Conservation (phyloP, 108 stramenopile genomes). For the Skeletonema grethae region DNA sequence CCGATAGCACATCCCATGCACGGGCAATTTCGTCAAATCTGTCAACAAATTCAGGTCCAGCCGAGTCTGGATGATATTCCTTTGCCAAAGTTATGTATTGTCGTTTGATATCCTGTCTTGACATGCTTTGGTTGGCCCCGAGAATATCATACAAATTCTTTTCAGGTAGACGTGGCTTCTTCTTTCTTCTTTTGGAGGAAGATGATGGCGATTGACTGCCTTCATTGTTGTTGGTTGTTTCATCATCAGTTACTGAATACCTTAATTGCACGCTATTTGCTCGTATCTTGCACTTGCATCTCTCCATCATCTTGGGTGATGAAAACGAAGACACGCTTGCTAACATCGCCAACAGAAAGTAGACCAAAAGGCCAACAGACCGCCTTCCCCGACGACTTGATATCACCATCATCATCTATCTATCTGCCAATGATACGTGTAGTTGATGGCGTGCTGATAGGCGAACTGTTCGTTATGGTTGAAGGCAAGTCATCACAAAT, state of each 20-base stretch:
- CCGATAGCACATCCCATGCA: conserved; percentile 70
- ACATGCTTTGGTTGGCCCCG: conserved; percentile 53
- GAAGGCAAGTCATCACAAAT: too few species aligned
- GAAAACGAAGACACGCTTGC: neutral
- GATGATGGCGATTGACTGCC: neutral
- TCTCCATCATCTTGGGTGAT: neutral
- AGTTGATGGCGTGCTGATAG: too few species aligned
- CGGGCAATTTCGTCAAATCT: conserved; percentile 68
- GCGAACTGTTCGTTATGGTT: too few species aligned
- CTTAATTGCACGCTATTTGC: neutral
- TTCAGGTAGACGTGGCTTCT: neutral
- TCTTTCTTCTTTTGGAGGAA: neutral
- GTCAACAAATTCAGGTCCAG: neutral
- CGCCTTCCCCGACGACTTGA: neutral
- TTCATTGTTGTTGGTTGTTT: neutral
- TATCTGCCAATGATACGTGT: neutral
- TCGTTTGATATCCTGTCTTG: conserved; percentile 63
- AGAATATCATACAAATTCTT: conserved; percentile 68
- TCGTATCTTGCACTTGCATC: neutral
- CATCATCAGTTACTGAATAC: neutral
- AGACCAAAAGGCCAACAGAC: neutral
- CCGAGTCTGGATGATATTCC: conserved; percentile 68
- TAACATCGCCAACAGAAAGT: neutral
- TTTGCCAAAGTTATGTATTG: conserved; percentile 62
- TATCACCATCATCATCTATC: neutral